phyloP scores from a whole-genome alignment of 1,139 yeast species.

The Suhomyces wounanorum region DNA sequence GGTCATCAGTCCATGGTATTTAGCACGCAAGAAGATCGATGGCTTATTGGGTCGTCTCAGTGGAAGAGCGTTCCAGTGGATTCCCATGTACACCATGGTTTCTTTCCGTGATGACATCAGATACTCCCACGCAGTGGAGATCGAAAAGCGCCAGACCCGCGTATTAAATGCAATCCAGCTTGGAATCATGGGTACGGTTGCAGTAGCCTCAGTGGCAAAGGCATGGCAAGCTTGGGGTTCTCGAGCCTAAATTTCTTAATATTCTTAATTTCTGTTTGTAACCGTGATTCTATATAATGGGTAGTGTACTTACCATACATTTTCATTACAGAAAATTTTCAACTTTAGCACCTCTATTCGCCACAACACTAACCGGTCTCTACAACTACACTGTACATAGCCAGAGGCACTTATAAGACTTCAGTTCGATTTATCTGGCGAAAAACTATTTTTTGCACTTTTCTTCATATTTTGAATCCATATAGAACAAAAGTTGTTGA shows the following conservation, averaged over 20 bases:
- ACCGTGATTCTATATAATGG: background rate
- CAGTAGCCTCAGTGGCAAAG: constrained; percentile 17
- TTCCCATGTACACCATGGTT: constrained; percentile 90
- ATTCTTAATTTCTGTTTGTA: background rate
- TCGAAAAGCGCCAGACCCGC: constrained; percentile 51
- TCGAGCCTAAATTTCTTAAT: background rate
- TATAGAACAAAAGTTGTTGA: background rate
- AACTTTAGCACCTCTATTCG: background rate
- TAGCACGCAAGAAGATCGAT: constrained; percentile 70
- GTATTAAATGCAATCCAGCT: constrained; percentile 37
- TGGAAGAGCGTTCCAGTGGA: constrained; percentile 59
- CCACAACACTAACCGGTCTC: constrained; percentile 2
- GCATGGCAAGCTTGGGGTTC: constrained; percentile 9
- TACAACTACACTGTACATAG: constrained; percentile 6
- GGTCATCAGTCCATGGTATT: constrained; percentile 65
- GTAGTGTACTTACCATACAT: constrained; percentile 10
- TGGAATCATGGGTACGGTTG: constrained; percentile 21
- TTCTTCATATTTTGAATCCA: constrained; percentile 1
- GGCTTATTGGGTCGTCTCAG: constrained; percentile 55
- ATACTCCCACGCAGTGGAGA: constrained; percentile 69
- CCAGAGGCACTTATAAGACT: background rate
- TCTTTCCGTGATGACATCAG: constrained; percentile 83
- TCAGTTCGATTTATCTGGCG: background rate
- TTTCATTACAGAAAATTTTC: constrained; percentile 8
- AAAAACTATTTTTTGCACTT: background rate